Evolutionary conservation across 2,329 filamentous ascomycete genomes (phyloP).

Genomic region (Penicillium glabrum): DNA sequence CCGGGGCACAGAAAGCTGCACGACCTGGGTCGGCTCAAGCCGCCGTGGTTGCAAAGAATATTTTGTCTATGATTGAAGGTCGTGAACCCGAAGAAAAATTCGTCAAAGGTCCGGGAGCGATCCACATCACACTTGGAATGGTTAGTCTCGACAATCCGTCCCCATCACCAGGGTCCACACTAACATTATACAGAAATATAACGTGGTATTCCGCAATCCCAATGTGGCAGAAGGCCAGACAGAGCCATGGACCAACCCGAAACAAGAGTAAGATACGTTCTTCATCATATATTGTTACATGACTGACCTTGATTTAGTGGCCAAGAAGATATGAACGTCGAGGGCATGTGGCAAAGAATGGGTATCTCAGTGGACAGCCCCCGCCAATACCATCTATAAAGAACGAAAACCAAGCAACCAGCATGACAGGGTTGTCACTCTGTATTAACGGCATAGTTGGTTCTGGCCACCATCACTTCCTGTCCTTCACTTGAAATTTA

Average conservation of each 20-base stretch:
- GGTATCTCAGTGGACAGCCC: conserved; percentile 29
- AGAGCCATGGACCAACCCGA: conserved; percentile 33
- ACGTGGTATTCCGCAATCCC: conserved; percentile 39
- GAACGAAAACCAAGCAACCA: background rate
- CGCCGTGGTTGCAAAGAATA: conserved; percentile 34
- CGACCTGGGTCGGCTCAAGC: conserved; percentile 34
- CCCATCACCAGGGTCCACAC: background rate
- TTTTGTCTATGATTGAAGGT: conserved; percentile 33
- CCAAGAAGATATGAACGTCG: conserved; percentile 39
- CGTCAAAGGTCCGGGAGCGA: conserved; percentile 29
- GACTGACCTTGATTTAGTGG: conserved; percentile 23
- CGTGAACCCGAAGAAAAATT: conserved; percentile 24
- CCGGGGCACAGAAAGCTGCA: conserved; percentile 36
- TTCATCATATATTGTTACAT: background rate
- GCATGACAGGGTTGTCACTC: too few relatives aligned
- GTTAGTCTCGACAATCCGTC: conserved; percentile 18
- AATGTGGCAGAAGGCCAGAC: conserved; percentile 34
- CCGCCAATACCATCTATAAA: conserved; percentile 36
- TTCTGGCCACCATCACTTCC: background rate
- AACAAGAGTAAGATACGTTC: conserved; percentile 30
- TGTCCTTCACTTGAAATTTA: background rate
- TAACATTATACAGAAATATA: conserved; percentile 29
- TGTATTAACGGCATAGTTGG: too few relatives aligned
- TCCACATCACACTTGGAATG: conserved; percentile 37
- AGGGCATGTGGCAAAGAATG: conserved; percentile 35